Base-by-base conservation (phyloP, 129 eudicot genomes). In the Flaveria ramosissima region DNA sequence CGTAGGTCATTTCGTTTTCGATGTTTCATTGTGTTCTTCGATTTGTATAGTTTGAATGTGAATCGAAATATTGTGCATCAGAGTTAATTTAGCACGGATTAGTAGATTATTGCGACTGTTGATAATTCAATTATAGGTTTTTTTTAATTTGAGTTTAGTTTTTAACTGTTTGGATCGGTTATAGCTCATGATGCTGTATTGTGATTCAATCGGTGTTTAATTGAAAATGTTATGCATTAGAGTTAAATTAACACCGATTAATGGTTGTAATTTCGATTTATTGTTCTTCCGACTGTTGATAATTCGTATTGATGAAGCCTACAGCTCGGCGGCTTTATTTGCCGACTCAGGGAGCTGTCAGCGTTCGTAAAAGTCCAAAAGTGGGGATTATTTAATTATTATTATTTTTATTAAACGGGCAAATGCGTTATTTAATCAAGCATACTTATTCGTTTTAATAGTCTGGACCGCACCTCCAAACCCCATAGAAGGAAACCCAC, bases 331-430 rank as follows among this genome's bases (percentile, higher is more conserved):
- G 10, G 26, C 53, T 41, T 7, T 16, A 17, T 41, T 41, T n/a
- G 51, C 71, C 71, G 52, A 67, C 66, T n/a, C 17, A 5, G 27
- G 51, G 52, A 68, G 53, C 3, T 42, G n/a, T 17, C 57, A 42
- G 57, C 70, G 32, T 1, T 56, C 13, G 4, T 7, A 42, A 73
- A 36, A 73, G 78, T 73, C 69, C 69, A 41, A 73, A 73, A 39
- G 42, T 39, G n/a, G n/a, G 23, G 57, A 60, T 42, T 36, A 21
- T 73, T 27, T 27, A 27, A 1, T 27, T 27, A 27, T 27, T 27
- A 2, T 27, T 27, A 27, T 27, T 27, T 2, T 27, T 2, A 27
- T 27, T 27, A 27, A 27, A 2, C 32, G n/a, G 0, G 4, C 32
- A 27, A 27, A 27, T 27, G 2, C 2, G 4, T 27, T n/a, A n/a